Conservation (phyloP, 805 yeast genomes). For the Priceomyces carsonii region DNA sequence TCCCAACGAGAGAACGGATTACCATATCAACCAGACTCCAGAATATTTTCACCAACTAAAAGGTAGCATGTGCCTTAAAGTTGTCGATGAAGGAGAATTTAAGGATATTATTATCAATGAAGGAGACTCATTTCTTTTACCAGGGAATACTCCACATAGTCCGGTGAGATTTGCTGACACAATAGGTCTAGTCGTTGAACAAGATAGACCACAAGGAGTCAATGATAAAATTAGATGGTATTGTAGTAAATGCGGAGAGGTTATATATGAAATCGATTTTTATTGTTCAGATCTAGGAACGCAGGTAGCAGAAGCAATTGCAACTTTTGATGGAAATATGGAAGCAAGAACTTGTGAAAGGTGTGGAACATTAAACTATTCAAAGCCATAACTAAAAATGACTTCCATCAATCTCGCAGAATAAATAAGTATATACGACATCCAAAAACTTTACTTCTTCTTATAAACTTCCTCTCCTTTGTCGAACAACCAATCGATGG, state of each 20-base stretch:
- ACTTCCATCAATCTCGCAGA: not conserved
- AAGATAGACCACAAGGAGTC: slow-evolving; percentile 75
- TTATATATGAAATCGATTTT: slow-evolving; percentile 69
- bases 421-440: no score
- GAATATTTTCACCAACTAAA: slow-evolving; percentile 89
- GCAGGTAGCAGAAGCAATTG: slow-evolving; percentile 82
- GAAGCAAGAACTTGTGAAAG: slow-evolving; percentile 68
- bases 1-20: slow-evolving; percentile 91
- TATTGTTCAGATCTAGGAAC: slow-evolving; percentile 83
- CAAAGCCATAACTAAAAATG: slow-evolving; percentile 47
- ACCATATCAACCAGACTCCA: slow-evolving; percentile 91
- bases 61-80: slow-evolving; percentile 81
- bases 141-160: slow-evolving; percentile 83
- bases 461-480: slow-evolving; percentile 40
- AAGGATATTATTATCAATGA: slow-evolving; percentile 74
- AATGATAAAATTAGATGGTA: slow-evolving; percentile 87
- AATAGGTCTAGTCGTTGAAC: slow-evolving; percentile 89
- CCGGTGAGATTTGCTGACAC: slow-evolving; percentile 87
- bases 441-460: no score
- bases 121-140: slow-evolving; percentile 86
- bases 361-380: slow-evolving; percentile 73
- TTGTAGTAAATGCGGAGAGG: slow-evolving; percentile 65
- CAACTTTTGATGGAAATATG: slow-evolving; percentile 62
- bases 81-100: slow-evolving; percentile 71
- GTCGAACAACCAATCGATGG: slow-evolving; percentile 62